Evolutionary conservation across 208 protist genomes (phyloP), one percentile per base, ranked within the genome.

Genomic region (Leishmania braziliensis): DNA sequence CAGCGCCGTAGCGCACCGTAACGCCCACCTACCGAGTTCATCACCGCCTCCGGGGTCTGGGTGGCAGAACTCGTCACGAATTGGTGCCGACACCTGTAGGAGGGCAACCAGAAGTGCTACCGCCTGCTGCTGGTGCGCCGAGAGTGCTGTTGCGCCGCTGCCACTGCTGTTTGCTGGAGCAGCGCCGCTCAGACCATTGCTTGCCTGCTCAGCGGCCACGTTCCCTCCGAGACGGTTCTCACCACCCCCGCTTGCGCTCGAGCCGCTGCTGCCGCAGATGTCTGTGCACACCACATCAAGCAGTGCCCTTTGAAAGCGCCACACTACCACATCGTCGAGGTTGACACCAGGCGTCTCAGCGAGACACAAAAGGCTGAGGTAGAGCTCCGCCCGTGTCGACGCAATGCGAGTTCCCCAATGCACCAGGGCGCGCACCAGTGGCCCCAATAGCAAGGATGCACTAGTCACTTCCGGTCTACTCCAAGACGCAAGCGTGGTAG

Each of bases 11-110:
- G 91, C 81, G 79, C 92, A 95, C 71, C 87, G 78, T 63, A 93
- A 77, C 12, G 92, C 75, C 16, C 73, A 83, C 50, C 46, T 78
- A 63, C 84, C 88, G 29, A 88, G 77, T 43, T 85, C 86, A 74
- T 88, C 83, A 36, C 71, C 80, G 23, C 81, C 68, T 26, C 70
- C 79, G 1, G 56, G 16, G 60, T 60, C 75, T 5, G 89, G 66
- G 51, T 79, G 80, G 80, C 91, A 95, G 82, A 97, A 93, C 75
- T 88, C 87, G 50, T 92, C 89, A 71, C 93, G 92, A 39, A 97
- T 78, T 20, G 90, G 79, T 18, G 90, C 84, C 5, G 93, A 97
- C 18, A 82, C 62, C 69, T 93, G 88, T 74, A 97, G 69, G 1
- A 97, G 86, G 54, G 89, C 84, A 66, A 88, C 78, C 26, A 97